Percentiles rank a stretch among this genome's conserved stretches.
Evolutionary conservation across 2,329 filamentous ascomycete species (phyloP).

Genomic region (Diaporthe citrichinensis): DNA sequence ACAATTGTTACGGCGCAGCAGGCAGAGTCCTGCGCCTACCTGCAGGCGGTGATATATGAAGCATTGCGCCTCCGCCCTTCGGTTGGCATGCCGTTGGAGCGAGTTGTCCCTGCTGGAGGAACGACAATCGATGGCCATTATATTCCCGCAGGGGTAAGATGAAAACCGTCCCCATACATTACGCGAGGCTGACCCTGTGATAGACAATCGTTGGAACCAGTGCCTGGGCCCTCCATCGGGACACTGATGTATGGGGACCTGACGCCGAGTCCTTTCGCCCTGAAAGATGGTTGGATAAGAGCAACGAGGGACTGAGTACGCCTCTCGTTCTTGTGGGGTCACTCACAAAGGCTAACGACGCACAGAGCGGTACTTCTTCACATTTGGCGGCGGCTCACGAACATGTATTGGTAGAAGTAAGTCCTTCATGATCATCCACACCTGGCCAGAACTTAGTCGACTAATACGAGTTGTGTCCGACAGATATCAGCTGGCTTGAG

Average conservation of each 20-base stretch:
- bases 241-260: neutral
- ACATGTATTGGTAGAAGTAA: neutral
- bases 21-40: neutral
- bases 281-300: neutral
- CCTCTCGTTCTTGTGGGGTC: neutral
- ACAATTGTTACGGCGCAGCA: neutral
- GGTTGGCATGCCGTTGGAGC: neutral
- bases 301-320: neutral
- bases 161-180: neutral
- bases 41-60: neutral
- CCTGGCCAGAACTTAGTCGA: neutral
- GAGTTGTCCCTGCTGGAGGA: neutral
- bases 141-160: neutral
- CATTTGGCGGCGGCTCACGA: neutral
- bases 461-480: neutral
- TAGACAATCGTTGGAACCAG: neutral
- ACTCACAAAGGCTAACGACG: neutral
- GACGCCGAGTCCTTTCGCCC: neutral
- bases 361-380: neutral
- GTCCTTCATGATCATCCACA: neutral
- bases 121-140: neutral
- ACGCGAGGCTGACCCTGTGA: neutral
- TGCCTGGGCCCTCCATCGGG: neutral
- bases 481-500: constrained; percentile 11
- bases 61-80: neutral